Evolutionary conservation across 106 monocot genomes (phyloP), one percentile per base, ranked within the genome.

Genomic region (Apostasia shenzhenica): DNA sequence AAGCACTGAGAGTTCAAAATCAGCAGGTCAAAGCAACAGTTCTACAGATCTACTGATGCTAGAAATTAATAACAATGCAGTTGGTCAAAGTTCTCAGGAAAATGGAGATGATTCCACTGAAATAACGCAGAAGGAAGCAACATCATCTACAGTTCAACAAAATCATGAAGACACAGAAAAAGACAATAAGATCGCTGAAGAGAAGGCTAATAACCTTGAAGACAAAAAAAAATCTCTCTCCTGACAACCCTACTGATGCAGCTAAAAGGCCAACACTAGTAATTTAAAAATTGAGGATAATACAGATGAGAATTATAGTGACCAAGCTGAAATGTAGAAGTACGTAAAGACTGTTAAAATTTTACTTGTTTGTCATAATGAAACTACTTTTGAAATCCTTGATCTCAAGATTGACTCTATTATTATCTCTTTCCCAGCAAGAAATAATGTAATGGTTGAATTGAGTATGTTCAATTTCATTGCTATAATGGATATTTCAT

Each of bases 171-270:
- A 52, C 41, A 5, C 71, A 3, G 62, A 63, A 59, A 14, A 75
- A 14, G 49, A 10, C 10, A 39, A 26, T 9, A 57, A 56, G 70
- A 2, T 1, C 8, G 41, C 8, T 7, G 3, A 43, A 14, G 40
- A 48, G 54, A 70, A 78, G 5, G 41, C 45, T 38, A 60, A 67
- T 14, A 70, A 46, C 42, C 54, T 58, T 48, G 49, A 56, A 13
- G 26, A 65, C 59, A 41, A 59, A 59, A 5, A 5, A 59, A 40
- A 59, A 59, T 41, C 8, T 57, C 1, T 59, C 8, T 59, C 26
- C 26, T 26, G 26, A 26, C 26, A 26, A 26, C 26, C 3, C 37
- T 59, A 39, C 59, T 59, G 59, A 40, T 8, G 8, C 59, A 9
- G 40, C 2, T 40, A 40, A 59, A 59, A 26, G 26, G 26, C 26